Base-by-base conservation (phyloP, 2,329 filamentous ascomycete genomes). In the Leptographium radiaticola region DNA sequence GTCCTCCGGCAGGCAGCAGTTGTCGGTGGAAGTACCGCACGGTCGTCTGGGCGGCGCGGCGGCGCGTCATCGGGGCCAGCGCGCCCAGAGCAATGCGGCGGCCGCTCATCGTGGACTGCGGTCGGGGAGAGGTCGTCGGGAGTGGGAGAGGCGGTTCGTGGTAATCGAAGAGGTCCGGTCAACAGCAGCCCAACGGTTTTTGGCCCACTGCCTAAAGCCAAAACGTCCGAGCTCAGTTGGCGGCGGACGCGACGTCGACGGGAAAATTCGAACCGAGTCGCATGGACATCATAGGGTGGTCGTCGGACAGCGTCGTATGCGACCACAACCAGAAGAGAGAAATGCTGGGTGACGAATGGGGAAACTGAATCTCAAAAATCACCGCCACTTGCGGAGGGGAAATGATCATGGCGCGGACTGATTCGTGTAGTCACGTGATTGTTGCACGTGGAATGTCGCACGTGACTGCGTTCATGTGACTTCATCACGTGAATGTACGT, bases 51-150 rank as follows among this genome's bases (percentile, higher is more conserved):
- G 75, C 68, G 58, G 74, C 68, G 61, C 74, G 75, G 68, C 80
- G 80, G 70, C 81, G 81, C 67, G 82, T 74, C 63, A 82, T 71
- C 69, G 83, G 80, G 49, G 54, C 57, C 70, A 80, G 73, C 62
- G 86, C 76, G 71, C 86, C 81, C 66, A 84, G 81, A 69, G 86
- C 83, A 70, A 90, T 75, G 63, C 87, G 80, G 76, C 86, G 83
- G 75, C 79, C 81, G 72, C 80, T 85, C 82, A 86, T 85, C 63
- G 65, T 71, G 69, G 25, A 36, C 9, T 13, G 34, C 12, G 12
- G 34, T 36, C 12, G 62, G 58, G 36, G 16, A 50, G 33, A 13
- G 31, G 51, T 16, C 39, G 31, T 25, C 25, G 25, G 18, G 12
- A 20, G 7, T 34, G 31, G 31, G 15, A 4, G 40, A 44, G 33